Base-by-base conservation (phyloP, 83 land plant species). In the Thuja plicata region DNA sequence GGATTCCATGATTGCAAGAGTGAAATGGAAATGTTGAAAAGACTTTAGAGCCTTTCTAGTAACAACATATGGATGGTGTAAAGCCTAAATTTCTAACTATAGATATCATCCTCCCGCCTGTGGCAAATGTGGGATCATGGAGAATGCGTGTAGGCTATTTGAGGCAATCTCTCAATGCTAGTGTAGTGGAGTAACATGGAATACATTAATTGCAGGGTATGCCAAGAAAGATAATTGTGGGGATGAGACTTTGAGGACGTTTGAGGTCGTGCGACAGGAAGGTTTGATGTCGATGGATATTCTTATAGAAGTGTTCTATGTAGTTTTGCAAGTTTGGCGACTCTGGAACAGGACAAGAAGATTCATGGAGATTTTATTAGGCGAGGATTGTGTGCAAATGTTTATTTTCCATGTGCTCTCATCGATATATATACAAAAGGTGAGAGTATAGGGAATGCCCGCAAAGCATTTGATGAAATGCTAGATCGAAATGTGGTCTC, bases 201-300 rank as follows among this genome's bases (percentile, higher is more conserved):
- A 71, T n/a, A 70, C 88, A 0, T 27, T 89, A 27, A 85, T 89
- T 62, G 88, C 88, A 60, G 88, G 90, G 24, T 89, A 57, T 86
- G 90, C 66, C 34, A 74, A 86, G 55, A 60, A 86, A 37, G 90
- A 77, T 19, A 5, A 50, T 34, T 34, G 57, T 8, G 77, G 34
- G 6, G 77, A 34, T 1, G 52, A 86, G 27, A 50, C 88, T 12
- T 30, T 85, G 34, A 17, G 12, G 50, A 5, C 86, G 17, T 66
- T 89, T 30, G 40, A 35, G 37, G 57, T 4, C 17, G 73, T 89
- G 90, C 77, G 41, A 15, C 15, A 55, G 0, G 54, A 79, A 35
- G 90, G 90, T 19, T 16, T 27, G 70, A 86, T 73, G 90, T 54
- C 21, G 85, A 88, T 41, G 8, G 24, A 15, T 88, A 46, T 35